These are phyloP conservation scores for Anthracocystis panici-leucophaei DNA, from an alignment of 1,284 basidiomycete genomes.

Conservation along the genomic window DNA sequence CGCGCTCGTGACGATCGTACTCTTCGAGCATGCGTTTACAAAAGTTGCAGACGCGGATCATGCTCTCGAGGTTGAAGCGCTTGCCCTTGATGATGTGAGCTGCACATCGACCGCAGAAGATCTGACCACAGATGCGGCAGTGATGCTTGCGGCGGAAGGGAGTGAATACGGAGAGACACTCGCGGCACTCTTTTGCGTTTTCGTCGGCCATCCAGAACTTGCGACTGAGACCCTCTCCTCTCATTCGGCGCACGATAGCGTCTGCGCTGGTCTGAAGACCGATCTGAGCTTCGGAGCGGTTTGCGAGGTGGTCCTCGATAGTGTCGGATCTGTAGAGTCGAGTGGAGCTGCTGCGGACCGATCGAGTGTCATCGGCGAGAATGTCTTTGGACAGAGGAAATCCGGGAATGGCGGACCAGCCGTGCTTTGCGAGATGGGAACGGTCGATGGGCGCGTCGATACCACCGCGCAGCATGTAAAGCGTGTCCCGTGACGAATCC, in stretches of 20 bases:
- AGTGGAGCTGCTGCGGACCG: constrained; percentile 56
- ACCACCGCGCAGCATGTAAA: constrained; percentile 33
- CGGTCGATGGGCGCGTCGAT: constrained; percentile 35
- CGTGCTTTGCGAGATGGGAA: constrained; percentile 48
- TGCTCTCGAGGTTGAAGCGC: constrained; percentile 91
- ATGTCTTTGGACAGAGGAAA: constrained; percentile 63
- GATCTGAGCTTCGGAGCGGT: constrained; percentile 35
- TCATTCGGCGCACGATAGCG: constrained; percentile 58
- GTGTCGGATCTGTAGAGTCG: constrained; percentile 50
- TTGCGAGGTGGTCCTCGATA: constrained; percentile 41
- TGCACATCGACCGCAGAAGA: constrained; percentile 76
- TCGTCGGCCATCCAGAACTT: constrained; percentile 76
- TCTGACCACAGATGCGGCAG: constrained; percentile 69
- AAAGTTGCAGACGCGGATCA: constrained; percentile 92
- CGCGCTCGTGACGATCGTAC: constrained; percentile 68
- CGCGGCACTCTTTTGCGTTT: constrained; percentile 81
- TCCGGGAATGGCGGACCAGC: constrained; percentile 61
- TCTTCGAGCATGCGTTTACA: constrained; percentile 91
- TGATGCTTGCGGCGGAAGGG: constrained; percentile 67
- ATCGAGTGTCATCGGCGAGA: constrained; percentile 63
- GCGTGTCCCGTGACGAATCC: constrained; percentile 42
- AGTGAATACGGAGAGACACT: constrained; percentile 65
- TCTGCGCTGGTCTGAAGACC: constrained; percentile 62
- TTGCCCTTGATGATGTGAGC: constrained; percentile 96
- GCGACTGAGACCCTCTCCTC: constrained; percentile 63